Base-by-base conservation (phyloP, 2,329 filamentous ascomycete genomes). In the Trichoderma sp. region DNA sequence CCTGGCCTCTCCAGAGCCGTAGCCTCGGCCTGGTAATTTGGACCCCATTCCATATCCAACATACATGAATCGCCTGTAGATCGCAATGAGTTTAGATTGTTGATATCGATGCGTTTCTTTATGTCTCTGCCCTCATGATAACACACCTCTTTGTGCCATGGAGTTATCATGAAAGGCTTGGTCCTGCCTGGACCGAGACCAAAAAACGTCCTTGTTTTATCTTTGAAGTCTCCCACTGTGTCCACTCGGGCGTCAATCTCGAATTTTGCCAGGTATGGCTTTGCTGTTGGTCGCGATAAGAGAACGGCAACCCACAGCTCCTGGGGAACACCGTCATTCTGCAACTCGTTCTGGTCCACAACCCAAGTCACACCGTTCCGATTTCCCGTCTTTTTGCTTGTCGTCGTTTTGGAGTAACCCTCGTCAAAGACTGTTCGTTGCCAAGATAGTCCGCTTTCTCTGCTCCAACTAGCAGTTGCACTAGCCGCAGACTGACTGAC, bases 161-260 rank as follows among this genome's bases (percentile, higher is more conserved):
- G 36, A 17, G 36, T 43, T 43, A 43, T 1, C 15, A 4, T 17
- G 36, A 43, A 43, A 3, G 7, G 36, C 15, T 8, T 1, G 36
- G 36, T 43, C 1, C 4, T 7, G 3, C 0, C 2, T 17, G 36
- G 6, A 1, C 1, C 36, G 15, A 43, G 1, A 17, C 36, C 36
- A 43, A 43, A 43, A 15, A 43, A 6, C 15, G 0, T 0, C 6
- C 1, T 17, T 43, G 15, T 43, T 43, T 17, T 43, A 17, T 43
- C 8, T 17, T 3, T 17, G 0, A 43, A 1, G 0, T 43, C 36
- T 0, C 17, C 36, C 36, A 0, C 1, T 0, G 6, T 43, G 6
- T 1, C 2, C 36, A 43, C 36, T 43, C 36, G 36, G 6, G 36
- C 6, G 6, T 43, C 2, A 17, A 43, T 43, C 36, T 43, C 36